phyloP scores from a whole-genome alignment of 1,284 basidiomycete species.

The Limonomyces culmigenus region DNA sequence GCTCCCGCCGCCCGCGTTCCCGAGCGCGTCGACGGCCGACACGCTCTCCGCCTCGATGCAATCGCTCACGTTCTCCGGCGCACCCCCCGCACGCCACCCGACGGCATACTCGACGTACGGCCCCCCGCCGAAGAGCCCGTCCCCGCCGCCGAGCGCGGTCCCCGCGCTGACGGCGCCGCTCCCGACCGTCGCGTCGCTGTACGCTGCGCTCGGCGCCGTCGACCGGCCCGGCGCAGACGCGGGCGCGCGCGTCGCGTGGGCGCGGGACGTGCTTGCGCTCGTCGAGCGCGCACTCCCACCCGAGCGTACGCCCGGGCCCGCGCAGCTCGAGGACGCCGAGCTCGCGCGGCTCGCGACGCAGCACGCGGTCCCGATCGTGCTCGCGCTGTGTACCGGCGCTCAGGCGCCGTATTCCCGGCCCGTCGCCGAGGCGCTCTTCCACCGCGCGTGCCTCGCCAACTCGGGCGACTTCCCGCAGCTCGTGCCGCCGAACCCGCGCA shows the following conservation, averaged over 20 bases:
- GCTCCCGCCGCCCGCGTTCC: constrained; percentile 2
- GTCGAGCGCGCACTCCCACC: constrained; percentile 34
- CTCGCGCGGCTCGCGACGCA: constrained; percentile 40
- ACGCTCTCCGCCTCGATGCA: constrained; percentile 9
- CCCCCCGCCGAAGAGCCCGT: constrained; percentile 12
- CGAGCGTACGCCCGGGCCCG: constrained; percentile 19
- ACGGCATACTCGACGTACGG: constrained; percentile 10
- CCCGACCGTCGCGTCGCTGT: constrained; percentile 37
- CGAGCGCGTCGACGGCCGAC: not conserved
- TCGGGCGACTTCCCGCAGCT: constrained; percentile 50
- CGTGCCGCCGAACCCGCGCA: constrained; percentile 49
- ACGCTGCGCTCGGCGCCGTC: constrained; percentile 25
- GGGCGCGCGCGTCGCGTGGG: constrained; percentile 52
- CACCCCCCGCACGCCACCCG: constrained; percentile 4
- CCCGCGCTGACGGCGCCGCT: constrained; percentile 48
- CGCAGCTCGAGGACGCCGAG: constrained; percentile 41
- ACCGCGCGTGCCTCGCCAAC: constrained; percentile 54
- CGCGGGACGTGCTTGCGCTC: constrained; percentile 62
- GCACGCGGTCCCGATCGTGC: constrained; percentile 44
- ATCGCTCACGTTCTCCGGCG: constrained; percentile 8
- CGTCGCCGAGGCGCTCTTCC: constrained; percentile 59
- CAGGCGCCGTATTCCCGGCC: constrained; percentile 22
- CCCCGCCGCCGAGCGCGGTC: constrained; percentile 13
- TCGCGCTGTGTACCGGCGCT: constrained; percentile 27
- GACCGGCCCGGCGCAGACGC: constrained; percentile 38